phyloP scores from a whole-genome alignment of 1,284 basidiomycete genomes.

The Leccinum colubrinum region DNA sequence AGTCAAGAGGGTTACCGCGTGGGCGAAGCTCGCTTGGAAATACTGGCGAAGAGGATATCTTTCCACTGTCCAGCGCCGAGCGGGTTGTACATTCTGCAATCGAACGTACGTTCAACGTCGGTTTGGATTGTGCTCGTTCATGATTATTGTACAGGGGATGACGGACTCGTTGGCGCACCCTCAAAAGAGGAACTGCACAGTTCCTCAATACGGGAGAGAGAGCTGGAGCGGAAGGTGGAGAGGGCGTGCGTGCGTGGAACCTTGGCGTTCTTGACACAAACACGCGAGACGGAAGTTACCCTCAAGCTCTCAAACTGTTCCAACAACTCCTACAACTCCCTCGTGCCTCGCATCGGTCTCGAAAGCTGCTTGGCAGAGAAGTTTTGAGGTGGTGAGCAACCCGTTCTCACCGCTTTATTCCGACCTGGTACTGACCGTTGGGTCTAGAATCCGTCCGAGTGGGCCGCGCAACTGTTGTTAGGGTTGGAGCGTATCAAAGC shows the following conservation, averaged over 20 bases:
- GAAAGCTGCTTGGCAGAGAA: slow-evolving; percentile 72
- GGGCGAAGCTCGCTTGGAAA: slow-evolving; percentile 78
- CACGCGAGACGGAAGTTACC: too few relatives aligned
- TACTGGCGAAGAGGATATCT: slow-evolving; percentile 72
- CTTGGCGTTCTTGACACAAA: too few relatives aligned
- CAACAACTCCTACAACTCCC: too few relatives aligned
- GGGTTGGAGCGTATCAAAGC: slow-evolving; percentile 82
- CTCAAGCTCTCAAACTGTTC: too few relatives aligned
- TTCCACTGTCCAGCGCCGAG: slow-evolving; percentile 54
- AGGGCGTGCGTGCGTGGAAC: too few relatives aligned
- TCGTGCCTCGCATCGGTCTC: too few relatives aligned
- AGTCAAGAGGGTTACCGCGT: slow-evolving; percentile 46
- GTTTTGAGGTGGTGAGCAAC: slow-evolving; percentile 73
- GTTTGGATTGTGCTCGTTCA: slow-evolving; percentile 5
- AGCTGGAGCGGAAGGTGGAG: slow-evolving; percentile 47
- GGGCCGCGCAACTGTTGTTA: slow-evolving; percentile 77
- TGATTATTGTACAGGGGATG: slow-evolving; percentile 49
- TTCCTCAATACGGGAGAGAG: slow-evolving; percentile 67
- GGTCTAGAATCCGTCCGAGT: slow-evolving; percentile 69
- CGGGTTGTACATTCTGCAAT: slow-evolving; percentile 62
- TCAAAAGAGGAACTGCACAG: slow-evolving; percentile 69
- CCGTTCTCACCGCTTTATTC: background rate
- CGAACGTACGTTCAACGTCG: slow-evolving; percentile 63
- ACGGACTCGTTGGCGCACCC: slow-evolving; percentile 57
- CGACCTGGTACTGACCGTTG: slow-evolving; percentile 2